Evolutionary conservation across 148 eudicot species (phyloP), one percentile per base, ranked within the genome.

Genomic region (Cornus kousa): DNA sequence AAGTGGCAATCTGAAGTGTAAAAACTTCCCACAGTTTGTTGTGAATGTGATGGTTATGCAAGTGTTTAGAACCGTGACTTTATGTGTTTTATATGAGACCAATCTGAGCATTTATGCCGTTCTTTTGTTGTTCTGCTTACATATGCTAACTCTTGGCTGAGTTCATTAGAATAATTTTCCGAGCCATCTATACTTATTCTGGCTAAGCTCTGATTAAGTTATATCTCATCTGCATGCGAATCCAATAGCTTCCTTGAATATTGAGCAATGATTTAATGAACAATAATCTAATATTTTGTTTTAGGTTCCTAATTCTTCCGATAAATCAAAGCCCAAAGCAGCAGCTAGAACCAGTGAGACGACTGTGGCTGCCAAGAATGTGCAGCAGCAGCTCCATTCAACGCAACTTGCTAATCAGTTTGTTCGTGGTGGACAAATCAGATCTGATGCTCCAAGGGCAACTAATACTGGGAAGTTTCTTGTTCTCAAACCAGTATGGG

Each of bases 401-500:
- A 79, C 83, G 53, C 95, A 91, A 39, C 80, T 81, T 80, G 83
- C 86, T 68, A 83, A 74, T 82, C 91, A 85, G 70, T 73, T 86
- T 80, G 74, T 77, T 81, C 90, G 87, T 75, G 82, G 81, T 59
- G 86, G 78, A 59, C 91, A 83, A 81, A 80, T 72, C 60, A 87
- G 80, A 79, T 24, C 81, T 57, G 95, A 93, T 72, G 82, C 79
- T 73, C 53, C 85, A 46, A 90, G 80, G 71, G 67, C 86, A 60
- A 80, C 93, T 71, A 84, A 80, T 80, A 84, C 86, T 20, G 88
- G 89, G 50, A 91, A 90, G 78, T 81, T 91, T 76, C 85, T 79
- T 43, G 86, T 91, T 65, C 95, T 93, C 24, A 93, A 90, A 81
- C 83, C 92, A 74, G 90, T 84, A 22, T 79, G 97, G 80, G 97